A percentile compares a stretch with the other conserved stretches of the same genome.
These are phyloP conservation scores for Sporothrix brunneoviolacea DNA, from an alignment of 2,329 filamentous ascomycete species.

Conservation along the genomic window DNA sequence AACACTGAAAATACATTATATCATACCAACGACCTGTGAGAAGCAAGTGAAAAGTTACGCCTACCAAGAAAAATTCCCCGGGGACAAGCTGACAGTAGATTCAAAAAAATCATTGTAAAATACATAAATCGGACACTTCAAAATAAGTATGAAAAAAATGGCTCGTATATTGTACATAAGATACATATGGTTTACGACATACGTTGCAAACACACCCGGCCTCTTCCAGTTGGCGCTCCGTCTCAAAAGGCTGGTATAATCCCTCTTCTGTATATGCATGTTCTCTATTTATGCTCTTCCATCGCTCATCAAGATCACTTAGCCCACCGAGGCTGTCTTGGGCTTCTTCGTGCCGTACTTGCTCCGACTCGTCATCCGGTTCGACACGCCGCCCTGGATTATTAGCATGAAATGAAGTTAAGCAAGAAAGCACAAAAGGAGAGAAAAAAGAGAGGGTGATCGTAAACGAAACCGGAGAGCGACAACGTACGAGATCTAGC, in stretches of 20 bases:
- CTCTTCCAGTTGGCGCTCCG: background rate
- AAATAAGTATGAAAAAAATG: background rate
- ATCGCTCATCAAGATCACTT: constrained; percentile 14
- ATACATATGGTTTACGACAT: background rate
- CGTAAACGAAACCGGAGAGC: background rate
- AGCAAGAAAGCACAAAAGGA: background rate
- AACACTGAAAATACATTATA: no score
- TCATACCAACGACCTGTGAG: no score
- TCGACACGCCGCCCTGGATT: constrained; percentile 77
- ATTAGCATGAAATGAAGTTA: background rate
- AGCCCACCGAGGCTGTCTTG: constrained; percentile 63
- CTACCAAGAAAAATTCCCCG: no score
- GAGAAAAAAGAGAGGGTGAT: background rate
- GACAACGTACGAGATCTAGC: constrained; percentile 73
- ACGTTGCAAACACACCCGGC: no score
- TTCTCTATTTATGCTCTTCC: no score
- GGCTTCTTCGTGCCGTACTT: constrained; percentile 99
- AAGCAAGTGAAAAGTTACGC: no score
- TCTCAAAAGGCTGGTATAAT: no score
- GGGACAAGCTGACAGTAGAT: no score
- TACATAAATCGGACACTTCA: background rate
- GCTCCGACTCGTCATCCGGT: constrained; percentile 74
- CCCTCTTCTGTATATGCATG: no score
- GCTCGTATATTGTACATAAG: constrained; percentile 4
- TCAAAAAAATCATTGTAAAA: no score